Evolutionary conservation across 2,329 filamentous ascomycete species (phyloP).

Genomic region (Helminthosporium solani): DNA sequence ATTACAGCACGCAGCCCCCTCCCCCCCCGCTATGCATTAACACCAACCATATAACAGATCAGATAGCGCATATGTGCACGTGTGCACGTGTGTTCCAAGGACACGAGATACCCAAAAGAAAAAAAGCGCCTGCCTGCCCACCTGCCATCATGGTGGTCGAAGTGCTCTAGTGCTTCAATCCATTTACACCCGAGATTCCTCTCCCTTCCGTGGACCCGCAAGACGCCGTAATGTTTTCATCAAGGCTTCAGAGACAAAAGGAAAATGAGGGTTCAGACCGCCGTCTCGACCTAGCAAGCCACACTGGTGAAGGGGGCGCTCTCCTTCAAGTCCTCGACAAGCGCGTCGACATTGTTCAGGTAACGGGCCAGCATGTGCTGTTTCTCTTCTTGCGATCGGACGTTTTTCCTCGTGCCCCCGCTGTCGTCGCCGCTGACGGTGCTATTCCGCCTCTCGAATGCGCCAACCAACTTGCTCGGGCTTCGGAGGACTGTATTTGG

Average conservation of each 20-base stretch:
- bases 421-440: slow-evolving; percentile 29
- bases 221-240: neutral
- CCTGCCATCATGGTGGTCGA: slow-evolving; percentile 12
- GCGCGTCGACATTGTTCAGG: slow-evolving; percentile 74
- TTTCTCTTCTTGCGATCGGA: slow-evolving; percentile 76
- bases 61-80: slow-evolving; percentile 3
- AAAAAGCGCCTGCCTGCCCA: slow-evolving; percentile 6
- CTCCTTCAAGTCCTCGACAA: slow-evolving; percentile 80
- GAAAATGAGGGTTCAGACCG: neutral
- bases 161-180: too few species aligned
- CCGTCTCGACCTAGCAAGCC: slow-evolving; percentile 18
- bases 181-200: neutral
- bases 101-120: slow-evolving; percentile 14
- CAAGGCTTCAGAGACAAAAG: neutral
- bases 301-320: slow-evolving; percentile 59
- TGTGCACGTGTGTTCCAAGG: slow-evolving; percentile 1
- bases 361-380: slow-evolving; percentile 75
- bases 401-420: slow-evolving; percentile 31
- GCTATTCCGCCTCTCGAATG: slow-evolving; percentile 37
- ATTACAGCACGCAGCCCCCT: slow-evolving; percentile 22
- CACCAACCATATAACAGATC: slow-evolving; percentile 6
- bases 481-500: slow-evolving; percentile 43
- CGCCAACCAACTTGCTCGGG: slow-evolving; percentile 35
- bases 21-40: slow-evolving; percentile 25
- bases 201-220: slow-evolving; percentile 9